Percentiles rank a stretch among this genome's conserved stretches.
Evolutionary conservation across 768 basidiomycete species (phyloP).

Genomic region (Hemileccinum rubropunctum): DNA sequence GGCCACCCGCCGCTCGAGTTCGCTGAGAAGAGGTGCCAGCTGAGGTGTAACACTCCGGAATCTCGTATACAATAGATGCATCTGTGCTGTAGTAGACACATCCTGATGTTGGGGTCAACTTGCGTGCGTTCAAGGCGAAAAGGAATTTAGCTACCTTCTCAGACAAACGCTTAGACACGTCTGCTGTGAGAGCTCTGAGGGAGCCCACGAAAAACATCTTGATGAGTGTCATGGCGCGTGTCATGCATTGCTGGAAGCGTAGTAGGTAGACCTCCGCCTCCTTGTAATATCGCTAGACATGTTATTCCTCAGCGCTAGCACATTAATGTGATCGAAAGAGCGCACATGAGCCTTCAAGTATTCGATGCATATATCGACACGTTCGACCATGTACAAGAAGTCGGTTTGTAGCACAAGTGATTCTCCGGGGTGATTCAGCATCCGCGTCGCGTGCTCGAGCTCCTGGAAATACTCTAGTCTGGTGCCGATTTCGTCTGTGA

Average conservation of each 20-base stretch:
- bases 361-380: conserved; percentile 91
- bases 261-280: conserved; percentile 95
- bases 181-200: conserved; percentile 71
- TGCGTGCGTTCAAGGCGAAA: not conserved
- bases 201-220: conserved; percentile 95
- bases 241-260: conserved; percentile 97
- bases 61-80: conserved; percentile 86
- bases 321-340: conserved; percentile 2
- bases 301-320: conserved; percentile 1
- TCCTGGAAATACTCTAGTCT: conserved; percentile 93
- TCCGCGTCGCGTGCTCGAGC: conserved; percentile 87
- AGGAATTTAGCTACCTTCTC: conserved; percentile 56
- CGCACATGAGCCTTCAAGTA: conserved; percentile 85
- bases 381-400: conserved; percentile 94
- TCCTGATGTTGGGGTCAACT: conserved; percentile 42
- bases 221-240: conserved; percentile 95
- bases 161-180: conserved; percentile 69
- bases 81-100: conserved; percentile 75
- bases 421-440: conserved; percentile 93
- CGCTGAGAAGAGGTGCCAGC: conserved; percentile 74
- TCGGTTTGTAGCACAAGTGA: conserved; percentile 86
- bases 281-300: conserved; percentile 73
- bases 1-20: conserved; percentile 77
- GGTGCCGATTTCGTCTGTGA: conserved; percentile 79
- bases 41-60: conserved; percentile 72